phyloP scores from a whole-genome alignment of 2,329 filamentous ascomycete species.

The Colletotrichum musicola region DNA sequence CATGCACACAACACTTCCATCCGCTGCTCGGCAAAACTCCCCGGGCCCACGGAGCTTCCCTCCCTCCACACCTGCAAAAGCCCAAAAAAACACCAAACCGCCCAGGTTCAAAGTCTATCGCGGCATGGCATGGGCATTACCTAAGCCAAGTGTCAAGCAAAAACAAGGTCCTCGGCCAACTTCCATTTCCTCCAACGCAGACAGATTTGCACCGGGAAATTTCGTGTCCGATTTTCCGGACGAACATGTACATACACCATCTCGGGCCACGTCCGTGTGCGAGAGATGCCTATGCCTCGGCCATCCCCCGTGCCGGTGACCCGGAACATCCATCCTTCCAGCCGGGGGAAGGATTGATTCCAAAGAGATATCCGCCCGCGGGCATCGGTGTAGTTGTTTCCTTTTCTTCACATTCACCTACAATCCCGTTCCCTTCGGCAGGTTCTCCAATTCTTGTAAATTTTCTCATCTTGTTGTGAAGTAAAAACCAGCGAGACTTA shows the following conservation, averaged over 20 bases:
- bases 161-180: no score
- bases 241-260: not conserved
- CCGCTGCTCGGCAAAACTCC: no score
- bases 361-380: slow-evolving; percentile 12
- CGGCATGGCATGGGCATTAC: no score
- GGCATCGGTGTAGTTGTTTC: slow-evolving; percentile 4
- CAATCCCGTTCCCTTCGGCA: not conserved
- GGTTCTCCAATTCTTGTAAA: not conserved
- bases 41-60: no score
- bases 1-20: not conserved
- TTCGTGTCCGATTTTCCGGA: no score
- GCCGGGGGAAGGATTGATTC: not conserved
- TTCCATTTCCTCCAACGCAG: no score
- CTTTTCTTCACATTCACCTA: slow-evolving; percentile 3
- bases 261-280: slow-evolving; percentile 24
- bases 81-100: no score
- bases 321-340: slow-evolving; percentile 13
- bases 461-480: not conserved
- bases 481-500: slow-evolving; percentile 19
- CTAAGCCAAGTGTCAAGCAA: no score
- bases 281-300: slow-evolving; percentile 7
- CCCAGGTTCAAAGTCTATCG: no score
- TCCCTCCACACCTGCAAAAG: no score
- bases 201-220: no score
- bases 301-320: slow-evolving; percentile 30